These are phyloP conservation scores for Glaciozyma martinii DNA, from an alignment of 768 basidiomycete genomes.

Conservation along the genomic window DNA sequence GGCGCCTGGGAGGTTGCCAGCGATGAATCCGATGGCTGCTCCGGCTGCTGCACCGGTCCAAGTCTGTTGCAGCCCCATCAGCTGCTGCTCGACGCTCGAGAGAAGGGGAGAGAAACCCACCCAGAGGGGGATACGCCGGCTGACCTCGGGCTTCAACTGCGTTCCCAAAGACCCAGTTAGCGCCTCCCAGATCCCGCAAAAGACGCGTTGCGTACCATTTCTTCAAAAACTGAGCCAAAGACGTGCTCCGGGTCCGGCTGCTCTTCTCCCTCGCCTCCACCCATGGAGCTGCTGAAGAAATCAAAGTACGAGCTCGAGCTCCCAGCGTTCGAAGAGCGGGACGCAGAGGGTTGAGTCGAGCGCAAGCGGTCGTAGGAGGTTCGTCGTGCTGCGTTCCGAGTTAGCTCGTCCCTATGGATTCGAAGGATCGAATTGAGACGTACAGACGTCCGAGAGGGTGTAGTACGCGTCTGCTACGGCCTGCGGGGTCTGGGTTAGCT, in stretches of 20 bases:
- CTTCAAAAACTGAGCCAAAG: constrained; percentile 29
- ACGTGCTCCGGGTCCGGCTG: constrained; percentile 28
- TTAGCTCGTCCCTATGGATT: background rate
- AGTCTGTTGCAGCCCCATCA: constrained; percentile 2
- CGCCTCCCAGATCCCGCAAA: background rate
- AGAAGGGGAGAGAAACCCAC: background rate
- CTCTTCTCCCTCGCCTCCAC: background rate
- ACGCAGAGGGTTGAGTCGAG: background rate
- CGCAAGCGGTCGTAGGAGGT: constrained; percentile 1
- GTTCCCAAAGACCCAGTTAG: background rate
- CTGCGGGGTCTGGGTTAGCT: background rate
- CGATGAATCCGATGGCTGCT: constrained; percentile 28
- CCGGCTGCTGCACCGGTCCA: constrained; percentile 28
- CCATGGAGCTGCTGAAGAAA: background rate
- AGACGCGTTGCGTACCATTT: constrained; percentile 9
- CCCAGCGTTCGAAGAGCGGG: background rate
- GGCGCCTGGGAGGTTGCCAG: constrained; percentile 28
- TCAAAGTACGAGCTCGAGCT: background rate
- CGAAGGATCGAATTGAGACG: background rate
- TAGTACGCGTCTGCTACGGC: constrained; percentile 30
- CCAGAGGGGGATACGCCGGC: constrained; percentile 25
- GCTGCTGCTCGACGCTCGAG: background rate
- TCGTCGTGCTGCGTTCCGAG: background rate
- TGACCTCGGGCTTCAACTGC: constrained; percentile 15
- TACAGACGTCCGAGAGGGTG: constrained; percentile 7